Base-by-base conservation (phyloP, 192 early-diverging fungal genomes). In the Pecoramyces ruminantium region DNA sequence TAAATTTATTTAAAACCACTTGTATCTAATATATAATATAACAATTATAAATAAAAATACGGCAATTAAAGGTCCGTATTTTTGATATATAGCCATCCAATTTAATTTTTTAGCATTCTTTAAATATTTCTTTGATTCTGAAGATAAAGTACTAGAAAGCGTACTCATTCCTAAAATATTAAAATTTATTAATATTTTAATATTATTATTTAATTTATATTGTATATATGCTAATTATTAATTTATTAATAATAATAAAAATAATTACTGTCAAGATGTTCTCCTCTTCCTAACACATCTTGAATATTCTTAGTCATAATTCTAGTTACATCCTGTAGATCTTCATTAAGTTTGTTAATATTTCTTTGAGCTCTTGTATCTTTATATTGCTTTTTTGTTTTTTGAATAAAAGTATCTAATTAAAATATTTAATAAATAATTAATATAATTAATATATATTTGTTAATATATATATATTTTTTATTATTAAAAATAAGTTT, bases 301-400 rank as follows among this genome's bases (percentile, higher is more conserved):
- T 96, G 93, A 90, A 98, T 96, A 87, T 98, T 98, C 84, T 94
- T 96, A 34, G 94, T 99, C 97, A 99, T 97, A 79, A 99, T 99
- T 82, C 95, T 90, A 34, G 94, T 95, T 8, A 99, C 96, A 85
- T 99, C 97, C 79, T 93, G 92, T 81, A 99, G 86, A 86, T 99
- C 97, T 80, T 97, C 95, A 85, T 97, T 96, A 34, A 99, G 86
- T 86, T 95, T 96, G 80, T 93, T 88, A 83, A 99, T 81, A 84
- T 99, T 97, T 77, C 91, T 88, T 85, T 96, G 94, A 28, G 96
- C 95, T 80, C 96, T 91, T 79, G 94, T 93, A 86, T 99, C 96
- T 85, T 97, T 94, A 87, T 96, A 99, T 80, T 96, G 91, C 81
- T 94, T 92, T 87, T 97, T 97, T 77, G 95, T 95, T 83, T 99